phyloP scores from a whole-genome alignment of 169 alveolate genomes.

The Plasmodium vinckei region DNA sequence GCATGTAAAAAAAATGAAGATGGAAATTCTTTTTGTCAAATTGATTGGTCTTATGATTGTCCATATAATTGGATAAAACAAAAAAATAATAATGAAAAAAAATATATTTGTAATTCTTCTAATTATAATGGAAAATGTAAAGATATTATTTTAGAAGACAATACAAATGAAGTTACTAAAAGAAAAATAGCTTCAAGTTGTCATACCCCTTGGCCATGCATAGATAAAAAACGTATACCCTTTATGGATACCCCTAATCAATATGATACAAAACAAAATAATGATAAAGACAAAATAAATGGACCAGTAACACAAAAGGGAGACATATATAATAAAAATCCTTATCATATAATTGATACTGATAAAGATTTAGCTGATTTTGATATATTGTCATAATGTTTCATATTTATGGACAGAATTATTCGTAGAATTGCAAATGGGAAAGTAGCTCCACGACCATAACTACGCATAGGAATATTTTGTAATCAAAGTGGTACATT shows the following conservation, averaged over 20 bases:
- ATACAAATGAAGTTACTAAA: slow-evolving; percentile 34
- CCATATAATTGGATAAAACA: slow-evolving; percentile 33
- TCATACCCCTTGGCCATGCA: slow-evolving; percentile 74
- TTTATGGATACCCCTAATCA: too few species aligned
- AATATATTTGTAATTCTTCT: slow-evolving; percentile 32
- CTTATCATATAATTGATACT: slow-evolving; percentile 12
- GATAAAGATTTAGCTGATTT: neutral
- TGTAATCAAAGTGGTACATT: too few species aligned
- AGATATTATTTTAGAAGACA: slow-evolving; percentile 14
- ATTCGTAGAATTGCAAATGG: too few species aligned
- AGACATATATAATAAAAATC: neutral
- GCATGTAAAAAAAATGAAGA: slow-evolving; percentile 43
- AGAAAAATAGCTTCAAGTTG: slow-evolving; percentile 68
- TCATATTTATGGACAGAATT: too few species aligned
- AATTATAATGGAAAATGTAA: slow-evolving; percentile 45
- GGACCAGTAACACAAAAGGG: slow-evolving; percentile 52
- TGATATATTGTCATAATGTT: slow-evolving; percentile 14
- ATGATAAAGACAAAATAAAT: neutral
- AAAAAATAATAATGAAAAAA: neutral
- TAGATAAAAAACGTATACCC: neutral
- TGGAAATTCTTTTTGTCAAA: slow-evolving; percentile 33
- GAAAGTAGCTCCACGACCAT: too few species aligned
- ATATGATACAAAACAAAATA: neutral
- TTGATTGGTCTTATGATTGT: slow-evolving; percentile 46
- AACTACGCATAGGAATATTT: too few species aligned